phyloP scores from a whole-genome alignment of 2,329 filamentous ascomycete genomes.

The Chlorencoelia australis region DNA sequence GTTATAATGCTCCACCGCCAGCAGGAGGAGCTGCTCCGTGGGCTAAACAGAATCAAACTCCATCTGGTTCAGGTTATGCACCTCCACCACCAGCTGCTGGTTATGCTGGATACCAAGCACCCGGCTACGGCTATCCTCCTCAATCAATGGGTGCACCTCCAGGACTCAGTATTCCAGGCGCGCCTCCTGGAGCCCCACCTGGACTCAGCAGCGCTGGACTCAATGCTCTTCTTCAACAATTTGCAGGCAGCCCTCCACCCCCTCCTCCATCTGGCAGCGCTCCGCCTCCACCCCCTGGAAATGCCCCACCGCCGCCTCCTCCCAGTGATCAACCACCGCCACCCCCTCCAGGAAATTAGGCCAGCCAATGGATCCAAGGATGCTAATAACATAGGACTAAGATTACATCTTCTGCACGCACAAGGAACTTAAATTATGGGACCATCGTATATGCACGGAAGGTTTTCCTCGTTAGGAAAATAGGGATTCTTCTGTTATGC shows the following conservation, averaged over 20 bases:
- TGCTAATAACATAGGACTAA: conserved; percentile 9
- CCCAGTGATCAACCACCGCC: conserved; percentile 29
- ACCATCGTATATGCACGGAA: too few relatives aligned
- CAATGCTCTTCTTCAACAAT: conserved; percentile 59
- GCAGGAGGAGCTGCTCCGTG: conserved; percentile 38
- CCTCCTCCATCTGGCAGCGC: conserved; percentile 39
- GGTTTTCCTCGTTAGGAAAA: too few relatives aligned
- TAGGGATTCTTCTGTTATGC: too few relatives aligned
- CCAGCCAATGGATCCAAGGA: not conserved
- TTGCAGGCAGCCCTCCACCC: conserved; percentile 34
- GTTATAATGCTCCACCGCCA: conserved; percentile 38
- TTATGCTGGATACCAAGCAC: conserved; percentile 35
- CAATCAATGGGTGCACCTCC: conserved; percentile 36
- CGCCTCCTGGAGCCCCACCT: conserved; percentile 32
- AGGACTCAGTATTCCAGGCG: conserved; percentile 23
- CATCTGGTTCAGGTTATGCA: conserved; percentile 28
- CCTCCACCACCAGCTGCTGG: conserved; percentile 32
- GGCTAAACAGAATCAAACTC: conserved; percentile 26
- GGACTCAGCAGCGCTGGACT: conserved; percentile 47
- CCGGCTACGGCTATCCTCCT: conserved; percentile 32
- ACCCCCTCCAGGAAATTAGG: conserved; percentile 15
- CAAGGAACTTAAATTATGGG: too few relatives aligned
- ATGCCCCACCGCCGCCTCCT: conserved; percentile 53
- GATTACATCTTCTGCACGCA: too few relatives aligned
- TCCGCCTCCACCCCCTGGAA: conserved; percentile 35